phyloP scores from a whole-genome alignment of 2,329 filamentous ascomycete genomes.

The Beauveria caledonica region DNA sequence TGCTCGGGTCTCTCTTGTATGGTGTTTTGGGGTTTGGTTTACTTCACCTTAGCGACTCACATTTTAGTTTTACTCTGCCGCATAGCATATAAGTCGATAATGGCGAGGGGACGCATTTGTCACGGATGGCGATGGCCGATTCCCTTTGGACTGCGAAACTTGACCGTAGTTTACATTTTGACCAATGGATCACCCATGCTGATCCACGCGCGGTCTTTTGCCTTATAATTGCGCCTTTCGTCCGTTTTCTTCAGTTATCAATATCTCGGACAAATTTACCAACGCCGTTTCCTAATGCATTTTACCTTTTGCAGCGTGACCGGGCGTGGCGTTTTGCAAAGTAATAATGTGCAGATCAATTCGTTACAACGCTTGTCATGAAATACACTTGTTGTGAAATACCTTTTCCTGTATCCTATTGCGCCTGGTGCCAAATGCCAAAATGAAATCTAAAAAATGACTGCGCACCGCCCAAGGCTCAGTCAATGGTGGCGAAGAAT shows the following conservation, averaged over 20 bases:
- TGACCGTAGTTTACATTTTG: neutral
- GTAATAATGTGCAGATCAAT: neutral
- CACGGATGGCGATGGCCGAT: neutral
- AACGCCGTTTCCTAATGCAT: neutral
- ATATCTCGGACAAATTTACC: neutral
- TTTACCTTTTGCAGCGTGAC: neutral
- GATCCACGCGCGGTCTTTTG: too few species aligned
- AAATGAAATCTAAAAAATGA: neutral
- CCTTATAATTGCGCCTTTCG: neutral
- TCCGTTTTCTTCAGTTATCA: neutral
- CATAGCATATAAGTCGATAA: neutral
- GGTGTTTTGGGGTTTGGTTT: neutral
- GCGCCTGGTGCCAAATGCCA: neutral
- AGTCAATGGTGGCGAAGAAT: slow-evolving; percentile 62
- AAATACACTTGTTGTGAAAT: neutral
- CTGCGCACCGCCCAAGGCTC: neutral
- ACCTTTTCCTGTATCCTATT: neutral
- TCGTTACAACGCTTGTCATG: neutral
- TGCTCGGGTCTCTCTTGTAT: neutral
- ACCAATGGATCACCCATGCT: neutral
- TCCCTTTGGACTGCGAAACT: neutral
- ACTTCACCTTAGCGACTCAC: neutral
- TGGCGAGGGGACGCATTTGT: neutral
- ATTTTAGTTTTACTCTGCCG: neutral
- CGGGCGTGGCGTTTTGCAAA: neutral